Evolutionary conservation across 169 alveolate species (phyloP).

Genomic region (Plasmodium berghei): DNA sequence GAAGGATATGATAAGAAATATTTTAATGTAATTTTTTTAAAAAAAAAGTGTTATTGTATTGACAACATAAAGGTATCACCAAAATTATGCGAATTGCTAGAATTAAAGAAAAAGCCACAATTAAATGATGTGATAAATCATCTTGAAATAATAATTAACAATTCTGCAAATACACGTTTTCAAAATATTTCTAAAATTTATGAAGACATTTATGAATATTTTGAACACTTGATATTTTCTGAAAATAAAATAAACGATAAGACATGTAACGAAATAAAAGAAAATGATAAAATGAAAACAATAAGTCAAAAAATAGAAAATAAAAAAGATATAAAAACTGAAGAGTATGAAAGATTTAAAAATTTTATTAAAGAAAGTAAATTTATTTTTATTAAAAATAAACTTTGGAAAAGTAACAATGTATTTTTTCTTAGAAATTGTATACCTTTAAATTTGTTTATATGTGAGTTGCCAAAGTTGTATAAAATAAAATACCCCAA

Average conservation of each 20-base stretch:
- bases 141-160: conserved; percentile 27
- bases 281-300: not conserved
- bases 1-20: conserved; percentile 59
- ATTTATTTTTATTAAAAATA: conserved; percentile 50
- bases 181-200: conserved; percentile 35
- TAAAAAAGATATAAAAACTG: not conserved
- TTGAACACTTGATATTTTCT: conserved; percentile 32
- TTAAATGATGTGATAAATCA: conserved; percentile 39
- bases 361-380: conserved; percentile 36
- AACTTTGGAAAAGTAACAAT: conserved; percentile 45
- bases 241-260: not conserved
- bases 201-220: conserved; percentile 67
- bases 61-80: conserved; percentile 40
- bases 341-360: conserved; percentile 12
- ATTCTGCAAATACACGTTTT: conserved; percentile 9
- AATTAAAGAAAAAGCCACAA: conserved; percentile 25
- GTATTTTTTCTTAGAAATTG: conserved; percentile 14
- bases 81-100: conserved; percentile 4
- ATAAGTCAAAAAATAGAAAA: not conserved
- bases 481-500: conserved; percentile 51
- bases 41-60: conserved; percentile 17
- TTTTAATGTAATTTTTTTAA: conserved; percentile 60
- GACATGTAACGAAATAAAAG: not conserved
- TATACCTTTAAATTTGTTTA: conserved; percentile 51
- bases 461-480: conserved; percentile 58